Percentiles rank a stretch among this genome's conserved stretches.
Evolutionary conservation across 495 filamentous ascomycete genomes (phyloP).

Genomic region (Usnea hakonensis): DNA sequence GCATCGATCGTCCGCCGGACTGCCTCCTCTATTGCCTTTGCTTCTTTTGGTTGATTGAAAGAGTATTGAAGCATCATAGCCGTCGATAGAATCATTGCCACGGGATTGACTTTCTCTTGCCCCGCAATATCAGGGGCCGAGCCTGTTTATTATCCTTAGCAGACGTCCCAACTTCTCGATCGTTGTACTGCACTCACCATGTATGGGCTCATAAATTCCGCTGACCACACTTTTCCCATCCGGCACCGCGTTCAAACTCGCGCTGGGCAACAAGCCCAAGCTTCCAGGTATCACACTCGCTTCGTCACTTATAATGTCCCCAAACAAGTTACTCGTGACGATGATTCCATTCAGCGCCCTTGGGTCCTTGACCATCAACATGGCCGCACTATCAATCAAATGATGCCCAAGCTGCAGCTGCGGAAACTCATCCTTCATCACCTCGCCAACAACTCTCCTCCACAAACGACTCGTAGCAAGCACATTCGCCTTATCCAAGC

Average conservation of each 20-base stretch:
- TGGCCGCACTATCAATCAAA: slow-evolving; percentile 90
- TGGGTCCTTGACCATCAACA: slow-evolving; percentile 96
- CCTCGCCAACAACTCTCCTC: slow-evolving; percentile 78
- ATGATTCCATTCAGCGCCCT: slow-evolving; percentile 84
- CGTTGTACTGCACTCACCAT: slow-evolving; percentile 43
- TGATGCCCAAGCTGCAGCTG: slow-evolving; percentile 79
- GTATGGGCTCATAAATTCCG: slow-evolving; percentile 95
- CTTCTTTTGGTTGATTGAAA: slow-evolving; percentile 64
- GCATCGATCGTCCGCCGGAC: slow-evolving; percentile 69
- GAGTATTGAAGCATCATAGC: slow-evolving; percentile 93
- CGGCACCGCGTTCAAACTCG: slow-evolving; percentile 78
- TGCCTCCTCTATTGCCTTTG: slow-evolving; percentile 68
- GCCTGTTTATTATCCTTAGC: slow-evolving; percentile 27
- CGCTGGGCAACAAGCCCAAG: slow-evolving; percentile 82
- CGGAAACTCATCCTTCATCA: slow-evolving; percentile 78
- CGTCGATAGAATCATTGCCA: slow-evolving; percentile 53
- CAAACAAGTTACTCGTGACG: slow-evolving; percentile 90
- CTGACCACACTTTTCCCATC: slow-evolving; percentile 48
- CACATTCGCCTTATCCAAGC: slow-evolving; percentile 95
- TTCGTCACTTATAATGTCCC: slow-evolving; percentile 95
- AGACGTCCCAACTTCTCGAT: neutral
- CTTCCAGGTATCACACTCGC: slow-evolving; percentile 92
- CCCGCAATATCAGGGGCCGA: slow-evolving; percentile 74
- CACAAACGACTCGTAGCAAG: slow-evolving; percentile 84
- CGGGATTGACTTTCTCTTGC: slow-evolving; percentile 75